A percentile compares a stretch with the other conserved stretches of the same genome.
These are phyloP conservation scores for Nematodospora valgi DNA, from an alignment of 805 yeast genomes.

Conservation along the genomic window DNA sequence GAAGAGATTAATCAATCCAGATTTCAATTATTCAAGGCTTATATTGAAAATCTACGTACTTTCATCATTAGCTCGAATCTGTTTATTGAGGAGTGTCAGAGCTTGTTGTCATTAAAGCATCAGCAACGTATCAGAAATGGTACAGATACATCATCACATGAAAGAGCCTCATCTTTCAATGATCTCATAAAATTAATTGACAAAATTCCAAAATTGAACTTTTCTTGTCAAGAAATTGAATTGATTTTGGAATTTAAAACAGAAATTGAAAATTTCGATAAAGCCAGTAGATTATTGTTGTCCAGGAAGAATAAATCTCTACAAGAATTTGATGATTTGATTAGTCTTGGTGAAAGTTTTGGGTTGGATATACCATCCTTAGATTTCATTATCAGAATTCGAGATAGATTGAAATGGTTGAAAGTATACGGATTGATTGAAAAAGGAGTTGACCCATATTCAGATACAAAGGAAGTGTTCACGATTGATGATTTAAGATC, in stretches of 20 bases:
- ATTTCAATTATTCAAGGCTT: slow-evolving; percentile 9
- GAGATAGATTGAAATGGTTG: slow-evolving; percentile 34
- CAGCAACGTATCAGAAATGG: slow-evolving; percentile 45
- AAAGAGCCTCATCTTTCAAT: slow-evolving; percentile 5
- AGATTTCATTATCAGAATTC: slow-evolving; percentile 31
- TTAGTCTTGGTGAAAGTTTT: slow-evolving; percentile 56
- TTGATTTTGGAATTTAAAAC: slow-evolving; percentile 51
- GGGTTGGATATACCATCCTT: slow-evolving; percentile 54
- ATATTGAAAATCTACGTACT: slow-evolving; percentile 27
- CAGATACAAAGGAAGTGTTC: slow-evolving; percentile 33
- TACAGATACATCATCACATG: slow-evolving; percentile 11
- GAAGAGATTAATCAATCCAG: slow-evolving; percentile 5
- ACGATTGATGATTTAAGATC: slow-evolving; percentile 24
- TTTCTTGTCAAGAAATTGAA: slow-evolving; percentile 56
- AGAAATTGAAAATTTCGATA: slow-evolving; percentile 52
- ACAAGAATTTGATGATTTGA: slow-evolving; percentile 50
- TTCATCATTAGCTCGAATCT: slow-evolving; percentile 44
- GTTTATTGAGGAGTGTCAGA: slow-evolving; percentile 57
- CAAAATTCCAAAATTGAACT: slow-evolving; percentile 47
- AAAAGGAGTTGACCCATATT: slow-evolving; percentile 39
- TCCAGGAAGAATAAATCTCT: slow-evolving; percentile 29
- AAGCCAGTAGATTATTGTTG: slow-evolving; percentile 39
- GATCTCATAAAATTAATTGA: slow-evolving; percentile 37
- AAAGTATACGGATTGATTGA: slow-evolving; percentile 27
- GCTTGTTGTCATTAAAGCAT: slow-evolving; percentile 48